phyloP scores from a whole-genome alignment of 176 grass and related monocot species.

The Phoenix dactylifera region DNA sequence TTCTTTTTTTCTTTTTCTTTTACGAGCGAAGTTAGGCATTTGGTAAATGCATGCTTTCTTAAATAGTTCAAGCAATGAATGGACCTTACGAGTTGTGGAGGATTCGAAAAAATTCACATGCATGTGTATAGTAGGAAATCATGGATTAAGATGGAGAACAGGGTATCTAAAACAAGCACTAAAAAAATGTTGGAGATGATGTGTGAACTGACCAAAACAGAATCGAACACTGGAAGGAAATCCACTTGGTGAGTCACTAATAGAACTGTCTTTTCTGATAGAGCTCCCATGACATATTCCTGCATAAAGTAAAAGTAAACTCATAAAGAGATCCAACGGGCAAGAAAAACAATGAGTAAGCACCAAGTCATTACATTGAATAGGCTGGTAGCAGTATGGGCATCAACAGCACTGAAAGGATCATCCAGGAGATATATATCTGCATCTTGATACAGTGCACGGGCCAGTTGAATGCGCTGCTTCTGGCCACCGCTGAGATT shows the following conservation, averaged over 20 bases:
- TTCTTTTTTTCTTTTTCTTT: too few relatives aligned
- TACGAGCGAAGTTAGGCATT: too few relatives aligned
- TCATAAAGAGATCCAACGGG: too few relatives aligned
- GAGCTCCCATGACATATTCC: conserved; percentile 80
- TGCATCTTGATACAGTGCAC: conserved; percentile 79
- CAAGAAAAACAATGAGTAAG: background rate
- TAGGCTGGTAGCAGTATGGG: conserved; percentile 67
- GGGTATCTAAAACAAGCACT: background rate
- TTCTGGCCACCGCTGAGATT: conserved; percentile 97
- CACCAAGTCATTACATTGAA: conserved; percentile 52
- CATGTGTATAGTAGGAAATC: too few relatives aligned
- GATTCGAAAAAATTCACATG: too few relatives aligned
- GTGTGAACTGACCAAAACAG: conserved; percentile 37
- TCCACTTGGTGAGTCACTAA: conserved; percentile 95
- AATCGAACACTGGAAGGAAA: conserved; percentile 75
- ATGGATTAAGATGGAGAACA: too few relatives aligned
- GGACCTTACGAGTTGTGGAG: too few relatives aligned
- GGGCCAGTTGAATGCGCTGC: conserved; percentile 84
- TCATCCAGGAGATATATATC: conserved; percentile 91
- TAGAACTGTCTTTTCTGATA: conserved; percentile 73
- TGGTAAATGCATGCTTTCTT: too few relatives aligned
- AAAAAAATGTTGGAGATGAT: too few relatives aligned
- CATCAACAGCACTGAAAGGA: conserved; percentile 95
- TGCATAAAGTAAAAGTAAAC: conserved; percentile 7
- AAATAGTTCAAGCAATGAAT: too few relatives aligned